Evolutionary conservation across 2,329 filamentous ascomycete species (phyloP).

Genomic region (Pseudogymnoascus sp.): DNA sequence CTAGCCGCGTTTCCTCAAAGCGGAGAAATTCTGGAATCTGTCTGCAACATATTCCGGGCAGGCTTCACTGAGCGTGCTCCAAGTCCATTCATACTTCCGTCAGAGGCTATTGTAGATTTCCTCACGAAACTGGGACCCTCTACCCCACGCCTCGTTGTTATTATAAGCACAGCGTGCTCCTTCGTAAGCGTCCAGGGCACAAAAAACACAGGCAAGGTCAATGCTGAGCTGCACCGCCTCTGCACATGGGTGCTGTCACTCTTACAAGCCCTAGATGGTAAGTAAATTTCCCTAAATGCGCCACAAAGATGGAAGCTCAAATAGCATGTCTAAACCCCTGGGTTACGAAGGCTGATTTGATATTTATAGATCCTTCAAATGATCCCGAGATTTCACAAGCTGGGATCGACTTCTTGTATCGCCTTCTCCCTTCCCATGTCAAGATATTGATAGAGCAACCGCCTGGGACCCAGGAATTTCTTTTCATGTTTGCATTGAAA

Average conservation of each 20-base stretch:
- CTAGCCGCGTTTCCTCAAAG: constrained; percentile 47
- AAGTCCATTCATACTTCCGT: constrained; percentile 69
- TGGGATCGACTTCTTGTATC: constrained; percentile 62
- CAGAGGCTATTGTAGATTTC: constrained; percentile 56
- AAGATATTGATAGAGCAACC: constrained; percentile 52
- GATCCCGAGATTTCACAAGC: constrained; percentile 67
- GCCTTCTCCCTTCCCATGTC: constrained; percentile 52
- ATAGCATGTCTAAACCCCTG: not conserved
- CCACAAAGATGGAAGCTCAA: not conserved
- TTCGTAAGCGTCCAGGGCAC: constrained; percentile 54
- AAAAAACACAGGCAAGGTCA: constrained; percentile 35
- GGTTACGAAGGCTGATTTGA: constrained; percentile 9
- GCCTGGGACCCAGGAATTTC: constrained; percentile 48
- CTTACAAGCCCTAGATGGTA: constrained; percentile 53
- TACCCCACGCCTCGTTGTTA: constrained; percentile 58
- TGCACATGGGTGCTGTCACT: constrained; percentile 55
- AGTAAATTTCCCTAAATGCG: constrained; percentile 14
- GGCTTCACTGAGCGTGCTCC: constrained; percentile 68
- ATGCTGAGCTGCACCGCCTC: constrained; percentile 41
- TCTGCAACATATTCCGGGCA: constrained; percentile 61
- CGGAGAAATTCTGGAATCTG: constrained; percentile 61
- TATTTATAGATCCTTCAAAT: constrained; percentile 41
- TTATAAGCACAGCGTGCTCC: constrained; percentile 64
- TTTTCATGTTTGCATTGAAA: constrained; percentile 64
- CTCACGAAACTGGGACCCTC: constrained; percentile 49